Evolutionary conservation across 2,329 filamentous ascomycete genomes (phyloP).

Genomic region (Fonsecaea erecta): DNA sequence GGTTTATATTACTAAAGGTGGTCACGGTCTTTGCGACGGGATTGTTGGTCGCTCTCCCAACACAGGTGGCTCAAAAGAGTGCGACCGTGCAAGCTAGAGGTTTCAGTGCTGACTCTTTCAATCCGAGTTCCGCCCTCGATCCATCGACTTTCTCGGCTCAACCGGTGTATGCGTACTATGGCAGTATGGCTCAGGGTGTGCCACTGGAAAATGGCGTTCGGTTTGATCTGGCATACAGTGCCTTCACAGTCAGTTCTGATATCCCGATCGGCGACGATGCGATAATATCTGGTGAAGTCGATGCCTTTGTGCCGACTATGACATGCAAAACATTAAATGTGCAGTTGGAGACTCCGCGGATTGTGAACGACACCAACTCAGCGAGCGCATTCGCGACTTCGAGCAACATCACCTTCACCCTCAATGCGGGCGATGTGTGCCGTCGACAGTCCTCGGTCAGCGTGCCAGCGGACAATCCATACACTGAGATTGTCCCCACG

Average conservation of each 20-base stretch:
- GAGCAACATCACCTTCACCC: constrained; percentile 32
- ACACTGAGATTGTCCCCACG: constrained; percentile 32
- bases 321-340: constrained; percentile 31
- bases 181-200: constrained; percentile 31
- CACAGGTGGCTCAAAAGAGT: constrained; percentile 23
- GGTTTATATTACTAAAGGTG: constrained; percentile 41
- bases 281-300: constrained; percentile 28
- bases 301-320: constrained; percentile 36
- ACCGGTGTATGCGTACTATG: constrained; percentile 36
- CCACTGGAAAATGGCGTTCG: constrained; percentile 33
- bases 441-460: constrained; percentile 23
- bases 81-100: constrained; percentile 20
- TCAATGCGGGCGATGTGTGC: constrained; percentile 32
- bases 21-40: constrained; percentile 40
- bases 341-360: constrained; percentile 25
- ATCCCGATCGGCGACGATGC: constrained; percentile 20
- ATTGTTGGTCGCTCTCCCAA: constrained; percentile 41
- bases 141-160: constrained; percentile 27
- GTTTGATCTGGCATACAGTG: constrained; percentile 33
- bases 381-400: constrained; percentile 28
- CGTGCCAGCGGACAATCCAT: constrained; percentile 34
- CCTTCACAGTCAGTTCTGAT: constrained; percentile 23
- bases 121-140: constrained; percentile 20
- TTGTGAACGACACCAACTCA: constrained; percentile 32
- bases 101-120: constrained; percentile 26